phyloP scores from a whole-genome alignment of 2,329 filamentous ascomycete species.

The Endoconidiophora polonica region DNA sequence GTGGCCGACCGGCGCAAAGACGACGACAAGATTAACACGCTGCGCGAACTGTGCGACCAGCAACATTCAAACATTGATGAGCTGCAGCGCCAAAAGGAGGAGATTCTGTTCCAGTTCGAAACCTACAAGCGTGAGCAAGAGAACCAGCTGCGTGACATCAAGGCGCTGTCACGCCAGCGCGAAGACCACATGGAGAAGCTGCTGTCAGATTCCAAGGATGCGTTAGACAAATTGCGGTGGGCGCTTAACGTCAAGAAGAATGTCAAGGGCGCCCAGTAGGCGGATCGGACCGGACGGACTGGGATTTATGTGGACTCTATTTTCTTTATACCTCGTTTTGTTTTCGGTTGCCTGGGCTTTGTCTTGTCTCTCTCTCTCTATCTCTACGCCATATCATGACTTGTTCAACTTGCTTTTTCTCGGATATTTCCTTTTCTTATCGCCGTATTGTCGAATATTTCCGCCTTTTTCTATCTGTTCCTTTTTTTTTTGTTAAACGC shows the following conservation, averaged over 20 bases:
- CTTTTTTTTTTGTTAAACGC: too few species aligned
- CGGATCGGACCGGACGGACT: too few species aligned
- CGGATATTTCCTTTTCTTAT: too few species aligned
- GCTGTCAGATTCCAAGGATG: slow-evolving; percentile 40
- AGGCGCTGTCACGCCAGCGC: slow-evolving; percentile 36
- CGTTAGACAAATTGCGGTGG: slow-evolving; percentile 56
- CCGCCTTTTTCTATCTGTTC: too few species aligned
- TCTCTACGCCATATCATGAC: too few species aligned
- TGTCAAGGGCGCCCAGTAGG: slow-evolving; percentile 35
- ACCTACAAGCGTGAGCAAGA: slow-evolving; percentile 50
- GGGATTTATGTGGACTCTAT: too few species aligned
- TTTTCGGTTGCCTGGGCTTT: too few species aligned
- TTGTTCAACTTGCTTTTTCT: too few species aligned
- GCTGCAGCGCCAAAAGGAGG: slow-evolving; percentile 42
- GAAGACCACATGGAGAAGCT: slow-evolving; percentile 45
- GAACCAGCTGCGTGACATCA: slow-evolving; percentile 40
- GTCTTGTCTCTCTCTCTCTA: too few species aligned
- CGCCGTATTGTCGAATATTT: too few species aligned
- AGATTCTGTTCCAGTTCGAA: slow-evolving; percentile 42
- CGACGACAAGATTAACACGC: slow-evolving; percentile 44
- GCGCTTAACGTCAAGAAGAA: slow-evolving; percentile 51
- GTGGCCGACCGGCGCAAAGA: slow-evolving; percentile 40
- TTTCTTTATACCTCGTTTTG: too few species aligned
- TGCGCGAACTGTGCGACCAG: slow-evolving; percentile 56
- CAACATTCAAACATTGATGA: slow-evolving; percentile 51